These are phyloP conservation scores for Rhynchosporium agropyri DNA, from an alignment of 2,329 filamentous ascomycete species.

Conservation along the genomic window DNA sequence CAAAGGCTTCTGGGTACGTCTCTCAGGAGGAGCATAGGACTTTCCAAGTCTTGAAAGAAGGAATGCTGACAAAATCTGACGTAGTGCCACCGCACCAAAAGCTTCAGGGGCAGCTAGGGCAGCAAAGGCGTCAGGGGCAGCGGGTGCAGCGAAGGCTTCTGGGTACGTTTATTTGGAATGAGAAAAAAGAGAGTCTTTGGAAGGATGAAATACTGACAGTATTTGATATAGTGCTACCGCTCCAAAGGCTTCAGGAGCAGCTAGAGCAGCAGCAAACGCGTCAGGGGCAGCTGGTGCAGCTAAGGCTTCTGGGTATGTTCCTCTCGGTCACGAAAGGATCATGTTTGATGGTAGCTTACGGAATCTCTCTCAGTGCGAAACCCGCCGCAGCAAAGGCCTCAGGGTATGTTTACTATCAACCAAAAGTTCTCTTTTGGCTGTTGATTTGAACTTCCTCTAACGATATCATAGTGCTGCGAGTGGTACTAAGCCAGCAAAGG, in stretches of 20 bases:
- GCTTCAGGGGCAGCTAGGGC: not conserved
- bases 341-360: no score
- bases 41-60: not conserved
- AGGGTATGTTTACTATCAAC: not conserved
- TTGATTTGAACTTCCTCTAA: no score
- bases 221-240: not conserved
- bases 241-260: not conserved
- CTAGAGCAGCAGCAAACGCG: not conserved
- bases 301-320: not conserved
- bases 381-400: no score
- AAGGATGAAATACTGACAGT: not conserved
- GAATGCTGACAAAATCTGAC: not conserved
- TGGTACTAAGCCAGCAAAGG: no score
- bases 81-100: not conserved
- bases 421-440: not conserved
- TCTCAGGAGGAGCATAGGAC: not conserved
- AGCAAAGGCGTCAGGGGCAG: not conserved
- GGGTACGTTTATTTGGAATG: not conserved
- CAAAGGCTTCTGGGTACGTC: not conserved
- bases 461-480: no score
- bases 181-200: not conserved
- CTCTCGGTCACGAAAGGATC: not conserved
- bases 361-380: no score
- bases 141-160: not conserved
- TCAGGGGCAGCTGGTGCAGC: not conserved